A percentile compares a stretch with the other conserved stretches of the same genome.
Conservation (phyloP, 1,139 yeast species). For the Yamadazyma epiphylla region DNA sequence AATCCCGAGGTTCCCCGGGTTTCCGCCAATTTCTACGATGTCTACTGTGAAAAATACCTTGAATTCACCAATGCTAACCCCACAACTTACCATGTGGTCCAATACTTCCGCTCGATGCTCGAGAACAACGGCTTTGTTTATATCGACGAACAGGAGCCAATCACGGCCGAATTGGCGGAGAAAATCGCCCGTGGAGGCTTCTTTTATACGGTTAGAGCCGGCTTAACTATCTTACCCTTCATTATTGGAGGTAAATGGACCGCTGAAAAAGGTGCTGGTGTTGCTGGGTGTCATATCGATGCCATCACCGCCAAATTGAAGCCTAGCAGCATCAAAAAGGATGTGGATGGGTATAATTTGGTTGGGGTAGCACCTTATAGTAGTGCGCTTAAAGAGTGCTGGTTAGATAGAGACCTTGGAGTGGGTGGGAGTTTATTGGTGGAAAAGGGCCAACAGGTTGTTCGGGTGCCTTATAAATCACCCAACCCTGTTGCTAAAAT, state of each 20-base stretch:
- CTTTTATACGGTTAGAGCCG: slow-evolving; percentile 56
- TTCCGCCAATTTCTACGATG: slow-evolving; percentile 25
- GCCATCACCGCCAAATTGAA: slow-evolving; percentile 55
- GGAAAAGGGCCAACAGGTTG: slow-evolving; percentile 21
- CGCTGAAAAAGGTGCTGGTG: slow-evolving; percentile 53
- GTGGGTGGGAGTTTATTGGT: slow-evolving; percentile 59
- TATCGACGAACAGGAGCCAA: slow-evolving; percentile 44
- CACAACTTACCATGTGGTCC: slow-evolving; percentile 58
- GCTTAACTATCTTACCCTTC: slow-evolving; percentile 55
- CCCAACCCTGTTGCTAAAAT: slow-evolving; percentile 64
- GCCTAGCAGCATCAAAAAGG: slow-evolving; percentile 46
- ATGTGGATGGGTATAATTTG: slow-evolving; percentile 56
- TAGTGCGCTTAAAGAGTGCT: slow-evolving; percentile 49
- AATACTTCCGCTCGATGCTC: slow-evolving; percentile 38
- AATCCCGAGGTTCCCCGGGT: too few relatives aligned
- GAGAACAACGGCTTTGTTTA: slow-evolving; percentile 50
- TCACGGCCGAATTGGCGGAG: slow-evolving; percentile 35
- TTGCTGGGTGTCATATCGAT: slow-evolving; percentile 60
- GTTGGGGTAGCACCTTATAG: slow-evolving; percentile 69
- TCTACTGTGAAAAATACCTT: slow-evolving; percentile 47
- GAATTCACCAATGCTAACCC: slow-evolving; percentile 59
- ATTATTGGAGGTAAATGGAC: slow-evolving; percentile 56
- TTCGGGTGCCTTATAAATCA: slow-evolving; percentile 48
- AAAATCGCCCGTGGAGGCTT: slow-evolving; percentile 14
- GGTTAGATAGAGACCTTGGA: slow-evolving; percentile 71